A percentile compares a stretch with the other conserved stretches of the same genome.
Evolutionary conservation across 345 rosid species (phyloP).

Genomic region (Salix udensis): DNA sequence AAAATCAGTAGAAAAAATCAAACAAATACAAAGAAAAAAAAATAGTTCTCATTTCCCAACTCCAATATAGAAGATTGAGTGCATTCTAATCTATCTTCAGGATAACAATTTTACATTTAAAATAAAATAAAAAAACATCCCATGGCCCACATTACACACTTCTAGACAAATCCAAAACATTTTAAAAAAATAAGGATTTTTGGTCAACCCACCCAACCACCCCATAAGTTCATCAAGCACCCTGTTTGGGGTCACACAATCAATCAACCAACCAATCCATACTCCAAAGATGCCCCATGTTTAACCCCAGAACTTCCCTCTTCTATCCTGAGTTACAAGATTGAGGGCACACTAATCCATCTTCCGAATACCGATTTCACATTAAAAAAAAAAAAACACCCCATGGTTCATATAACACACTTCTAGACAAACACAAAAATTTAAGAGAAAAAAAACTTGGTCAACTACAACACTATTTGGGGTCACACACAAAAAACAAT

Average conservation of each 20-base stretch:
- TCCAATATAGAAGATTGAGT: not conserved
- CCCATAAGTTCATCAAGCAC: not conserved
- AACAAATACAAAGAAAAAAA: not conserved
- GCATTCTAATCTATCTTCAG: not conserved
- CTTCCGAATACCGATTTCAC: not conserved
- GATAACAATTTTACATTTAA: too few species aligned
- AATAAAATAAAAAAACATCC: too few species aligned
- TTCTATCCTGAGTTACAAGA: not conserved
- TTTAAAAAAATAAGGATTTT: too few species aligned
- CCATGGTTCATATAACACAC: not conserved
- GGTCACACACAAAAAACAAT: not conserved
- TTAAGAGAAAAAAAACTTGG: not conserved
- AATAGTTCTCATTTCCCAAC: not conserved
- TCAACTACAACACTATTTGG: not conserved
- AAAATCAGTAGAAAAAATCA: not conserved
- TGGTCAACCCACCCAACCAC: not conserved
- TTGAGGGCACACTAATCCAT: not conserved
- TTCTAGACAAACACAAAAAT: not conserved
- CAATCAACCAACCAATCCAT: not conserved
- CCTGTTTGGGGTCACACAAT: too few species aligned
- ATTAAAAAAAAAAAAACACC: not conserved
- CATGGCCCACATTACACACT: too few species aligned
- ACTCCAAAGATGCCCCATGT: not conserved
- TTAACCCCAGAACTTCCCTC: not conserved
- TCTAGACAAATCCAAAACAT: too few species aligned